phyloP scores from a whole-genome alignment of 2,329 filamentous ascomycete genomes.

The Colletotrichum eremochloae region DNA sequence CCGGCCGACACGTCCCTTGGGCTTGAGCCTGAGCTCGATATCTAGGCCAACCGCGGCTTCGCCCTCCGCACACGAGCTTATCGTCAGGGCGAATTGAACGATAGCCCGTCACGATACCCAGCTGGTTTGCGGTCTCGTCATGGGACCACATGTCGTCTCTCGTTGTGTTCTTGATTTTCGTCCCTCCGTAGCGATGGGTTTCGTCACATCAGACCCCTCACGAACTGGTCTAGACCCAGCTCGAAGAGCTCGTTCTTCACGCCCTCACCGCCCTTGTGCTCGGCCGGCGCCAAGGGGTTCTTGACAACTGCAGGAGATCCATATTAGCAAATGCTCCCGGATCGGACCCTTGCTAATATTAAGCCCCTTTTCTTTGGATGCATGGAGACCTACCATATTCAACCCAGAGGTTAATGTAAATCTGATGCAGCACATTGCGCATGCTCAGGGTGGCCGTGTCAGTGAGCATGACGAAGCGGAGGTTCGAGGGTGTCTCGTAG shows the following conservation, averaged over 20 bases:
- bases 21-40: not conserved
- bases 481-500: conserved; percentile 96
- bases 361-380: not conserved
- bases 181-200: not conserved
- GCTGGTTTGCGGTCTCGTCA: not conserved
- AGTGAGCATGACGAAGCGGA: conserved; percentile 97
- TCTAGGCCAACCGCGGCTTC: not conserved
- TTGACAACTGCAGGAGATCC: conserved; percentile 69
- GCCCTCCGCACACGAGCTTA: not conserved
- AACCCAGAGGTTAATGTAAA: conserved; percentile 98
- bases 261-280: conserved; percentile 77
- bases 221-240: conserved; percentile 81
- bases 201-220: conserved; percentile 72
- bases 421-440: conserved; percentile 94
- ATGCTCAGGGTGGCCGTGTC: conserved; percentile 91
- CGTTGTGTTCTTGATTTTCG: not conserved
- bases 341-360: too few species aligned
- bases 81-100: not conserved
- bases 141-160: not conserved
- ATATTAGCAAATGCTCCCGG: conserved; percentile 40
- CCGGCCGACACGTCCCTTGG: not conserved
- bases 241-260: conserved; percentile 80
- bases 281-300: conserved; percentile 76
- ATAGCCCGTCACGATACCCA: not conserved
- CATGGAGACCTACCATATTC: conserved; percentile 80